Evolutionary conservation across 805 yeast genomes (phyloP), one percentile per base, ranked within the genome.

Genomic region (Ogataea zsoltii): DNA sequence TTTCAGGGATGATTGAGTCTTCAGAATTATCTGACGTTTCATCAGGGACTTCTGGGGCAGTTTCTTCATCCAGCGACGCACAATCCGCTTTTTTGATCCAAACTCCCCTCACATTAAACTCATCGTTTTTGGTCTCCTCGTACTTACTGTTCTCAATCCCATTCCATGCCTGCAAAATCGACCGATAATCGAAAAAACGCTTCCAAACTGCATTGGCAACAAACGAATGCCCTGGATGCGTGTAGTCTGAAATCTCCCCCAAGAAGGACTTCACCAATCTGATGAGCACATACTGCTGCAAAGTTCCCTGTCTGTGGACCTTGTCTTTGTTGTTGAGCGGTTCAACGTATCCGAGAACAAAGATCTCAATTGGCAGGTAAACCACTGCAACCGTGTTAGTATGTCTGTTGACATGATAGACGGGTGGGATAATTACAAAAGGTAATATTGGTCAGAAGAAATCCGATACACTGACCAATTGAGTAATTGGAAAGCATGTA

Each of bases 91-190:
- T 50, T 13, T 32, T 43, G 50, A 60, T 44, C 58, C 61, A 25
- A 46, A 58, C 26, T 33, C 66, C 58, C 44, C 50, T 44, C 15
- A 33, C 36, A 7, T 41, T 26, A 4, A 13, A 9, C 10, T 34
- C 43, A 4, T 43, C 49, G 7, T 42, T 34, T 15, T 31, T 41
- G 2, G 46, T 23, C 11, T 60, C 61, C 18, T 53, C 50, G 46
- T 60, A 63, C 2, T 46, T 36, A 23, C 62, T 54, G 40, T 67
- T 63, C 16, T 70, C 74, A 26, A 68, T 48, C 1, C 70, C 70
- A 40, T 62, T 62, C 48, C 62, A 61, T 0, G 63, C 61, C 45
- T 68, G 71, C 9, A 62, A 38, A n/a, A 63, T 45, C 2, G 59
- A 50, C 33, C 74, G 49, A n/a, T 53, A 51, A 29, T 57, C 59